Evolutionary conservation across 2,329 filamentous ascomycete genomes (phyloP), one percentile per base, ranked within the genome.

Genomic region (Atkinsonella texensis): DNA sequence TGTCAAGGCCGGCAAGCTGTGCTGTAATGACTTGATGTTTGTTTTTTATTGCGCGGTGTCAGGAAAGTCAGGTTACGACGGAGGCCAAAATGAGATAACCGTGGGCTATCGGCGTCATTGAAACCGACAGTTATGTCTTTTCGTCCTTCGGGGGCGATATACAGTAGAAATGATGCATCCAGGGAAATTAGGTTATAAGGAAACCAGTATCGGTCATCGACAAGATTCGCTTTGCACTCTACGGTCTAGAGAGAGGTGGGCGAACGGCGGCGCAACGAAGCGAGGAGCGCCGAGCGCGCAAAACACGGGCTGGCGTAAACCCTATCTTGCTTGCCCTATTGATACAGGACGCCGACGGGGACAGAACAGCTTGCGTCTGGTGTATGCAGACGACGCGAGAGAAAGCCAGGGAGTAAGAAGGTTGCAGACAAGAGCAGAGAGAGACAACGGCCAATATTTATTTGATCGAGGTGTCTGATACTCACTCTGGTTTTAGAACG

Each of bases 41-140:
- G n/a, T 38, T 28, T 28, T 38, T 23, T 38, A 18, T 28, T 23
- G 9, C 35, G 35, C 38, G n/a, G 48, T 54, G 47, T 48, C 42
- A 41, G 33, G 44, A 49, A 49, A 52, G 48, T 76, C 60, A 76
- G 65, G 74, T 76, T 65, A 76, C 67, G 64, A 77, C 71, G 56
- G 74, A 73, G 64, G 67, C 69, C 59, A 76, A 69, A 64, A 76
- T 70, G 61, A 79, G 74, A 78, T 78, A 77, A 75, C 75, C 70
- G 66, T 71, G 68, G 68, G 71, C 76, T 76, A 75, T 77, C 71
- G 68, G 70, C 70, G 74, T 78, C 76, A 80, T 79, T 74, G 69
- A 57, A 52, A 41, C 48, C 48, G 48, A 41, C 39, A 41, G 40
- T 48, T 44, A 18, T 23, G 48, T 43, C 43, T 18, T 42, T 32